Base-by-base conservation (phyloP, 306 rosid genomes). In the Senna siamea region DNA sequence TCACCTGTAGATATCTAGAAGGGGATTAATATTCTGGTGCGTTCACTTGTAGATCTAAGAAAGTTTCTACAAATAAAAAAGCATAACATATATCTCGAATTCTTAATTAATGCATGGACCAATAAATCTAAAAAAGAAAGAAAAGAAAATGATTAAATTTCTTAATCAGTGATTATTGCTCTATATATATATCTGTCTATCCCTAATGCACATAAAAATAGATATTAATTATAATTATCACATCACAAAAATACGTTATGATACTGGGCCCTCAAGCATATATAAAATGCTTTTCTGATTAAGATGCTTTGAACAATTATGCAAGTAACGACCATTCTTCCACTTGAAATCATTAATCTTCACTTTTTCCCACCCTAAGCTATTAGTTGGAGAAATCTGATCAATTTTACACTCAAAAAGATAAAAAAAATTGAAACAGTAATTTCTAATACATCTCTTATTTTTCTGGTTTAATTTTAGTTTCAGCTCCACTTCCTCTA, bases 271-370 rank as follows among this genome's bases (percentile, higher is more conserved):
- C 20, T 61, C 50, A 41, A 23, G 17, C 19, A 79, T 30, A 20
- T 15, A 55, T 34, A 70, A 28, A 70, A 74, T 43, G 14, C 26
- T 47, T 61, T 66, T 60, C 64, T 60, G 19, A 63, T 74, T 70
- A 63, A 47, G 63, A 65, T 65, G 68, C 72, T 77, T 76, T 37
- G 66, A 56, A 64, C 9, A 74, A 70, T 65, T 70, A 62, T 64
- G 51, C 68, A 70, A 82, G 73, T 37, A 58, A 82, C 57, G 41
- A 48, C 76, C 59, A 47, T 30, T 78, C 78, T 74, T 82, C 80
- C 66, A 74, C 76, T 63, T 69, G 38, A 82, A 82, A 37, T 68
- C 37, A 69, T 62, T 62, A 18, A 38, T 74, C 10, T 54, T 69
- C 48, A 38, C 73, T 46, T 62, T 44, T 69, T 6, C 54, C 13